Percentiles rank a stretch among this genome's conserved stretches.
These are phyloP conservation scores for Leccinum boreale DNA, from an alignment of 768 basidiomycete genomes.

Conservation along the genomic window DNA sequence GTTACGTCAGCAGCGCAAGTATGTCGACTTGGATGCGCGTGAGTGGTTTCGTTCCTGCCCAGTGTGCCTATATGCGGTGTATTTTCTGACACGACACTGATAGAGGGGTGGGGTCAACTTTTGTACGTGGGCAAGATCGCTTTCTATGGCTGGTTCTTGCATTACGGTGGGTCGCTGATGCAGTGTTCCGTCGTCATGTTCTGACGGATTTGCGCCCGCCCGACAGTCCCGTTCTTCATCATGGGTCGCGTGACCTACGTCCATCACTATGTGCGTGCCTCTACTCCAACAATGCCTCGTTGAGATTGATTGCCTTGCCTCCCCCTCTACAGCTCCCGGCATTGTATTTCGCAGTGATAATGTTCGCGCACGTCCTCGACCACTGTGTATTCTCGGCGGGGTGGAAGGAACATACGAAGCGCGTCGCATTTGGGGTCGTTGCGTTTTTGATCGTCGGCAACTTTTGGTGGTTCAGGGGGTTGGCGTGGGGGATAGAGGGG, in stretches of 20 bases:
- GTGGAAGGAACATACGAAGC: slow-evolving; percentile 61
- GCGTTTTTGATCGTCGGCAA: slow-evolving; percentile 59
- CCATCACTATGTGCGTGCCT: slow-evolving; percentile 82
- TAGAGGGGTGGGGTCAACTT: slow-evolving; percentile 94
- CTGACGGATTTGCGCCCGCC: background rate
- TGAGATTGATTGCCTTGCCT: background rate
- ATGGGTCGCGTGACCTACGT: slow-evolving; percentile 98
- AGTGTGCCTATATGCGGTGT: background rate
- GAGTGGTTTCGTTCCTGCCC: slow-evolving; percentile 29
- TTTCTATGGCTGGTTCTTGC: slow-evolving; percentile 87
- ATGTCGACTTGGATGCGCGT: slow-evolving; percentile 88
- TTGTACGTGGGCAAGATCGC: slow-evolving; percentile 90
- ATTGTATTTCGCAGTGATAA: slow-evolving; percentile 93
- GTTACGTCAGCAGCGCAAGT: slow-evolving; percentile 82
- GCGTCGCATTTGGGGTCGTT: slow-evolving; percentile 64
- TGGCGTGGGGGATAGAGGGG: slow-evolving; percentile 92
- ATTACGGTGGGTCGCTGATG: slow-evolving; percentile 62
- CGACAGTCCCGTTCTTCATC: slow-evolving; percentile 87
- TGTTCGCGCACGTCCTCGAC: slow-evolving; percentile 87
- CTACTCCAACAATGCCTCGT: background rate
- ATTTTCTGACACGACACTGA: background rate
- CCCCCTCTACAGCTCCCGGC: slow-evolving; percentile 69
- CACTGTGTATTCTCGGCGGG: slow-evolving; percentile 87
- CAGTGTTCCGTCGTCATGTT: background rate
- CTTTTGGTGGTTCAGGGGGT: slow-evolving; percentile 94